Evolutionary conservation across 1,284 basidiomycete genomes (phyloP).

Genomic region (Ceratobasidium sp.): DNA sequence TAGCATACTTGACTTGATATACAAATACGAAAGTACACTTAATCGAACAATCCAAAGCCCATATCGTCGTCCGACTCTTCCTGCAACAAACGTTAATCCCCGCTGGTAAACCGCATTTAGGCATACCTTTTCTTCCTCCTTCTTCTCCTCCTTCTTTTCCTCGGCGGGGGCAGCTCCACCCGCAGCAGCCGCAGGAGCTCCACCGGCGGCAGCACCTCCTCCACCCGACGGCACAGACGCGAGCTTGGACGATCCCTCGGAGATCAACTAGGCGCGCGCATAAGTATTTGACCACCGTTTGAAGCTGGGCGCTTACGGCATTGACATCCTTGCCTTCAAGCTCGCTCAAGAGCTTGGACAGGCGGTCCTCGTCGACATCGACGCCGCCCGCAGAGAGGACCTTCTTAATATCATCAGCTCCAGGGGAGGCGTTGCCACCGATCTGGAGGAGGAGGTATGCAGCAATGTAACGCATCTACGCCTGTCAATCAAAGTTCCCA

Average conservation of each 20-base stretch:
- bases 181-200: slow-evolving; percentile 60
- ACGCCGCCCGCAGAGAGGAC: slow-evolving; percentile 89
- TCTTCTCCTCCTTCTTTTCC: slow-evolving; percentile 73
- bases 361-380: slow-evolving; percentile 85
- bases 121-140: slow-evolving; percentile 57
- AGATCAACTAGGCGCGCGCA: slow-evolving; percentile 70
- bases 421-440: slow-evolving; percentile 91
- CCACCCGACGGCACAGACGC: slow-evolving; percentile 91
- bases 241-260: slow-evolving; percentile 91
- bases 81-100: slow-evolving; percentile 53
- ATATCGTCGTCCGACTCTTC: slow-evolving; percentile 90
- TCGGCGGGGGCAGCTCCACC: slow-evolving; percentile 68
- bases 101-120: slow-evolving; percentile 37
- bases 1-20: too few species aligned
- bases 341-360: slow-evolving; percentile 89
- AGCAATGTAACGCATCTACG: slow-evolving; percentile 94
- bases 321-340: slow-evolving; percentile 91
- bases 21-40: slow-evolving; percentile 48
- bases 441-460: slow-evolving; percentile 97
- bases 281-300: slow-evolving; percentile 17
- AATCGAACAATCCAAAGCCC: slow-evolving; percentile 95
- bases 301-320: slow-evolving; percentile 58
- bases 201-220: slow-evolving; percentile 62
- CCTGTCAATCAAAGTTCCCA: slow-evolving; percentile 14
- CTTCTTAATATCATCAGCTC: slow-evolving; percentile 87